Percentiles rank a stretch among this genome's conserved stretches.
phyloP scores from a whole-genome alignment of 208 protist genomes.

The Naegleria gruberi region DNA sequence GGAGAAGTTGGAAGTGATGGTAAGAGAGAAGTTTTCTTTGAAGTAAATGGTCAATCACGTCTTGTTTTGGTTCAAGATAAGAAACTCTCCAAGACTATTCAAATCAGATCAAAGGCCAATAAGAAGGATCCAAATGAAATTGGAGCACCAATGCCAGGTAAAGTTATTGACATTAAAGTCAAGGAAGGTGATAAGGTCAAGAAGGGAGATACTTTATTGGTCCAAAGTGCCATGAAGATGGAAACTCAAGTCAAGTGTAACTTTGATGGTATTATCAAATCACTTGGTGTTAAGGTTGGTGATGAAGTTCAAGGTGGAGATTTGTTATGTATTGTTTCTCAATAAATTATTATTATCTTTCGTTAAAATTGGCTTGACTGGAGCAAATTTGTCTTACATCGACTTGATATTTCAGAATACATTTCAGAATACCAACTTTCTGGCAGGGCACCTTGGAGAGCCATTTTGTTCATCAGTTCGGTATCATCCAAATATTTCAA shows the following conservation, averaged over 20 bases:
- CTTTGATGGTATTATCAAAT: slow-evolving; percentile 43
- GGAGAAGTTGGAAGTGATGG: not conserved
- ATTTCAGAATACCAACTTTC: no score
- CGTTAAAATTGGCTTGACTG: no score
- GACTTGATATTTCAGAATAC: no score
- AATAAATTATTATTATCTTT: not conserved
- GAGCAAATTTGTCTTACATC: no score
- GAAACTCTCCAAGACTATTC: not conserved
- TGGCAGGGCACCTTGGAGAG: no score
- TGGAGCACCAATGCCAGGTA: slow-evolving; percentile 78
- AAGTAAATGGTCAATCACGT: not conserved
- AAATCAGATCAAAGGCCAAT: not conserved
- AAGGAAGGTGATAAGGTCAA: slow-evolving; percentile 63
- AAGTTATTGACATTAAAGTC: slow-evolving; percentile 71
- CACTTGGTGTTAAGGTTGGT: slow-evolving; percentile 17
- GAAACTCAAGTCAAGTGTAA: slow-evolving; percentile 58
- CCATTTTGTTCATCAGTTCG: no score
- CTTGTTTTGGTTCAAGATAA: not conserved
- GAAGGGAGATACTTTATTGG: slow-evolving; percentile 68
- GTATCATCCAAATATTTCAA: no score
- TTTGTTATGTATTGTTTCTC: not conserved
- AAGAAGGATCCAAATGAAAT: no score
- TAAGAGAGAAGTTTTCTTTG: not conserved
- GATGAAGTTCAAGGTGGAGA: not conserved
- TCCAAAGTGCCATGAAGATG: slow-evolving; percentile 94